Base-by-base conservation (phyloP, 2,329 filamentous ascomycete species). In the Pseudodiploospora longispora region DNA sequence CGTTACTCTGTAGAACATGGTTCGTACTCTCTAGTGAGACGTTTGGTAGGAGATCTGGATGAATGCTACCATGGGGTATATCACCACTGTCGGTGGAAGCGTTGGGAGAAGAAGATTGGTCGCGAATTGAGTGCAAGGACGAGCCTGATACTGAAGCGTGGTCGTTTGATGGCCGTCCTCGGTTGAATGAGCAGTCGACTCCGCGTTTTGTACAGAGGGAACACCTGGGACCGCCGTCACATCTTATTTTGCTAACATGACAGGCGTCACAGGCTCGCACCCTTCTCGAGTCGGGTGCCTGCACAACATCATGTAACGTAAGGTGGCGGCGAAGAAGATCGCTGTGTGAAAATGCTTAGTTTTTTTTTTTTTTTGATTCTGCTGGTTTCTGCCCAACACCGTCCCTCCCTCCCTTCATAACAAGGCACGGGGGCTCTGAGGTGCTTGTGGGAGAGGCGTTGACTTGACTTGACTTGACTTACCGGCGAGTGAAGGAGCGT, bases 161-260 rank as follows among this genome's bases (percentile, higher is more conserved):
- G 19, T 19, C 19, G 19, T 19, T 19, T 19, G 19, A 19, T 19
- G 19, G 19, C 19, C 19, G 19, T 19, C 19, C 41, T 30, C 45
- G 40, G 2, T 36, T 44, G 34, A 44, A 71, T 0, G 59, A 63
- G 46, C 69, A 71, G 10, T 50, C 48, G 12, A 68, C 59, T 2
- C 59, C 59, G 44, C 63, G 59, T 49, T 67, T 70, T 4, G 51
- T 48, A 38, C 68, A 71, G 2, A 65, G 60, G 1, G 61, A 59
- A 37, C 69, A 71, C 27, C 57, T 59, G 2, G 52, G 44, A 9
- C 65, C 63, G 2, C 69, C 69, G 45, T 68, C 62, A 40, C 69
- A 71, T 47, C 67, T 69, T 2, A 64, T 68, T 53, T 71, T 72
- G 47, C 64, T 69, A n/a, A 61, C 55, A 39, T 68, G 69, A 29